Percentiles rank a stretch among this genome's conserved stretches.
Evolutionary conservation across 2,329 filamentous ascomycete species (phyloP).

Genomic region (Neoscytalidium dimidiatum): DNA sequence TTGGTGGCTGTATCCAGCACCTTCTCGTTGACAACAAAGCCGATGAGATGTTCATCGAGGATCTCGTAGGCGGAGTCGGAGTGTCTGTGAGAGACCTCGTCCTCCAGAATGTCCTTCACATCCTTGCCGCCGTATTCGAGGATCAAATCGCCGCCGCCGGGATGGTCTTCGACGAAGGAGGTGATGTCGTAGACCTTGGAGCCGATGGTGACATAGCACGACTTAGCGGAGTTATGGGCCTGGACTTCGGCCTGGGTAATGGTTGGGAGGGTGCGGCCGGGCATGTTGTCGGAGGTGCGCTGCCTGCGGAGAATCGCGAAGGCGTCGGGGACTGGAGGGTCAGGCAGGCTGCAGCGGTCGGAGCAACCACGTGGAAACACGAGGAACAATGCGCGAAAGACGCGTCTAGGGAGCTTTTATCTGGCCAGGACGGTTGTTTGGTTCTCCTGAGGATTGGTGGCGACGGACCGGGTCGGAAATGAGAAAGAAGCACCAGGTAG

Average conservation of each 20-base stretch:
- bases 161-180: slow-evolving; percentile 85
- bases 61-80: slow-evolving; percentile 95
- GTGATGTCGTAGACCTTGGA: slow-evolving; percentile 94
- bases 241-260: slow-evolving; percentile 80
- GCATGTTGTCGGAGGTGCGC: slow-evolving; percentile 57
- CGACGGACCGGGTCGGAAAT: slow-evolving; percentile 19
- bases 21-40: slow-evolving; percentile 70
- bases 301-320: background rate
- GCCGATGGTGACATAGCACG: slow-evolving; percentile 91
- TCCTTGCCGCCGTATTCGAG: slow-evolving; percentile 90
- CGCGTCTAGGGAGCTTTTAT: background rate
- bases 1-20: slow-evolving; percentile 53
- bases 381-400: background rate
- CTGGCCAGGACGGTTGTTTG: background rate
- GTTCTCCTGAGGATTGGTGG: slow-evolving; percentile 11
- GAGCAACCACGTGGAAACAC: background rate
- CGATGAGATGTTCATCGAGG: slow-evolving; percentile 81
- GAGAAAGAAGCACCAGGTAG: slow-evolving; percentile 6
- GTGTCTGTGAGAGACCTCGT: slow-evolving; percentile 80
- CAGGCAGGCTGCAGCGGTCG: background rate
- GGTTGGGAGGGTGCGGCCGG: slow-evolving; percentile 77
- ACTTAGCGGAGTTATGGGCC: slow-evolving; percentile 75
- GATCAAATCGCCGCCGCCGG: slow-evolving; percentile 84
- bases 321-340: background rate
- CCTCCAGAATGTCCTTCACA: slow-evolving; percentile 77